Evolutionary conservation across 768 basidiomycete species (phyloP).

Genomic region (Lanmaoa pseudosensibilis): DNA sequence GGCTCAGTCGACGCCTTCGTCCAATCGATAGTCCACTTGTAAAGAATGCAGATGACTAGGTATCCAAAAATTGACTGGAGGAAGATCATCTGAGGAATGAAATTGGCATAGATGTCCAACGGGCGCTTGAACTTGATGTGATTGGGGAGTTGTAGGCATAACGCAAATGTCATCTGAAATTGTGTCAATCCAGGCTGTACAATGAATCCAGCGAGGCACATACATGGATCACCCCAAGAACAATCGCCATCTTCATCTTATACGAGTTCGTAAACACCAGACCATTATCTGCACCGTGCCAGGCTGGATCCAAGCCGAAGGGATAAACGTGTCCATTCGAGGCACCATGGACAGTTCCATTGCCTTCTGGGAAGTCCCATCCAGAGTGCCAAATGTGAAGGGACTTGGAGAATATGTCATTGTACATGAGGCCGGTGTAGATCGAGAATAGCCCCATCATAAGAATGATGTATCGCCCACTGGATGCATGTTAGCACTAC

Average conservation of each 20-base stretch:
- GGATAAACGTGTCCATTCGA: slow-evolving; percentile 77
- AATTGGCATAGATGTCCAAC: slow-evolving; percentile 89
- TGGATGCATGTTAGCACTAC: slow-evolving; percentile 37
- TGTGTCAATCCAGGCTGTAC: slow-evolving; percentile 10
- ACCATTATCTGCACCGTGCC: slow-evolving; percentile 91
- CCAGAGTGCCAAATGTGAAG: slow-evolving; percentile 86
- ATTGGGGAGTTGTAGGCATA: slow-evolving; percentile 95
- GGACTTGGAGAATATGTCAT: slow-evolving; percentile 96
- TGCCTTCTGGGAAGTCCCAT: slow-evolving; percentile 68
- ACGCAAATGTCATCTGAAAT: slow-evolving; percentile 93
- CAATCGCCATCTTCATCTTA: slow-evolving; percentile 99
- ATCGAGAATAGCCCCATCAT: slow-evolving; percentile 98
- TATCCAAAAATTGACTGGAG: slow-evolving; percentile 98
- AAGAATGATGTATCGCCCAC: slow-evolving; percentile 97
- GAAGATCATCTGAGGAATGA: slow-evolving; percentile 97
- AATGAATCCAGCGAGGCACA: slow-evolving; percentile 30
- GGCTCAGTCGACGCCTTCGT: slow-evolving; percentile 61
- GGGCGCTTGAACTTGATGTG: slow-evolving; percentile 90
- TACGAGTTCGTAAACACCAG: slow-evolving; percentile 97
- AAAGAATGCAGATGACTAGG: slow-evolving; percentile 88
- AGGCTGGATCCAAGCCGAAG: slow-evolving; percentile 91
- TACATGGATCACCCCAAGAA: slow-evolving; percentile 95
- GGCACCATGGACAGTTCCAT: slow-evolving; percentile 47
- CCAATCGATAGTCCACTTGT: slow-evolving; percentile 99
- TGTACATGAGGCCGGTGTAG: slow-evolving; percentile 97